Evolutionary conservation across 495 filamentous ascomycete genomes (phyloP), one percentile per base, ranked within the genome.

Genomic region (Penicillium dipodomyicola): DNA sequence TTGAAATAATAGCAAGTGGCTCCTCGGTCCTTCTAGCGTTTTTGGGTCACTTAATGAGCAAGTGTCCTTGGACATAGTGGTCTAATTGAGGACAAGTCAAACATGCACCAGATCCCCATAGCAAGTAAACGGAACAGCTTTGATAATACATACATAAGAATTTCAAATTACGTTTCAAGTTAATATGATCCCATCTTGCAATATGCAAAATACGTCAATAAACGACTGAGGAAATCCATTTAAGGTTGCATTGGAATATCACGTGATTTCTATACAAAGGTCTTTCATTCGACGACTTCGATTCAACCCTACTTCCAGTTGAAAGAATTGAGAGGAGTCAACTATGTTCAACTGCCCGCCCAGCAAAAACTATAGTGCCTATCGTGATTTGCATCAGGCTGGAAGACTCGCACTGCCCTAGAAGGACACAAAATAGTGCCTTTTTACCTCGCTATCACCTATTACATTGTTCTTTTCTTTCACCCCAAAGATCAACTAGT

Each of bases 281-380:
- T 19, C 52, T 47, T 35, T 39, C 42, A 43, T 52, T 30, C n/a
- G 42, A 54, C 52, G n/a, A 47, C 52, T 39, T 54, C 42, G 47
- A 9, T 46, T 7, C 32, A 47, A 52, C 37, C 35, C 50, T 52
- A 22, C 39, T 29, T 45, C 11, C 33, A 47, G 14, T 37, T 22
- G 23, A 12, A 37, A 39, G 30, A 35, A 29, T 47, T 54, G 32
- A 54, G 23, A 27, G n/a, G 15, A 39, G 2, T 14, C 20, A n/a
- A 40, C 30, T n/a, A 27, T 54, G 32, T 27, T 19, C n/a, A 22
- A 7, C 30, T 47, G 23, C 22, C 25, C 7, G 1, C 1, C 14
- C 9, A 43, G 15, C 15, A 52, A 27, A 9, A 3, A 15, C 1
- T 5, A 10, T 23, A 40, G n/a, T 33, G 12, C n/a, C 5, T 6